These are phyloP conservation scores for Grigorovia transvaalensis DNA, from an alignment of 805 yeast species.

Conservation along the genomic window DNA sequence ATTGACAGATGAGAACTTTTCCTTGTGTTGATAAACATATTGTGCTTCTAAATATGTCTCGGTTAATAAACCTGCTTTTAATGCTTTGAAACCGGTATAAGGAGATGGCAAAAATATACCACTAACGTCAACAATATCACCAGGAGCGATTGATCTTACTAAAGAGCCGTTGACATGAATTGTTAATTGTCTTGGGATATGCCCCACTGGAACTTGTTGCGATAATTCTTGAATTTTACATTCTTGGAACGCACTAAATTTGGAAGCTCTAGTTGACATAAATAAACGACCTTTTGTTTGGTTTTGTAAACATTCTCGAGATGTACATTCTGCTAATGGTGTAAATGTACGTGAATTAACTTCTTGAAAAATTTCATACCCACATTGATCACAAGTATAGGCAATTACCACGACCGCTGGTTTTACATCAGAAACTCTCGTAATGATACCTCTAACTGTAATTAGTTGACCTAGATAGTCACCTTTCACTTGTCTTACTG, in stretches of 20 bases:
- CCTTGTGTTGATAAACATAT: constrained; percentile 74
- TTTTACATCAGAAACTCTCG: constrained; percentile 92
- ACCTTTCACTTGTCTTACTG: constrained; percentile 88
- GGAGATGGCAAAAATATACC: constrained; percentile 93
- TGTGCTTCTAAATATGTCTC: constrained; percentile 92
- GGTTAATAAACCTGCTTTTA: constrained; percentile 85
- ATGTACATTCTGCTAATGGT: constrained; percentile 82
- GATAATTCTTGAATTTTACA: constrained; percentile 90
- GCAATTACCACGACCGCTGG: constrained; percentile 88
- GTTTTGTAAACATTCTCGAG: constrained; percentile 67
- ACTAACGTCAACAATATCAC: constrained; percentile 86
- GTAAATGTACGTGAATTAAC: constrained; percentile 74
- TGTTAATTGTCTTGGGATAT: constrained; percentile 80
- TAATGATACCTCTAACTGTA: constrained; percentile 88
- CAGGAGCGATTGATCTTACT: constrained; percentile 82
- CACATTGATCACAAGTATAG: constrained; percentile 95
- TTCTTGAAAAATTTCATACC: constrained; percentile 93
- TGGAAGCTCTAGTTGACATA: constrained; percentile 91
- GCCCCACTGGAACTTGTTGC: constrained; percentile 95
- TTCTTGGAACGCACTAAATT: constrained; percentile 91
- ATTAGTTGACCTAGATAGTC: constrained; percentile 73
- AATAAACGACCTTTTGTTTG: constrained; percentile 80
- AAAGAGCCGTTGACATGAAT: constrained; percentile 88
- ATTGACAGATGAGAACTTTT: constrained; percentile 62
- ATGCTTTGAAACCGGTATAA: constrained; percentile 88